These are phyloP conservation scores for Penicillium sp. DNA, from an alignment of 2,329 filamentous ascomycete genomes.

Conservation along the genomic window DNA sequence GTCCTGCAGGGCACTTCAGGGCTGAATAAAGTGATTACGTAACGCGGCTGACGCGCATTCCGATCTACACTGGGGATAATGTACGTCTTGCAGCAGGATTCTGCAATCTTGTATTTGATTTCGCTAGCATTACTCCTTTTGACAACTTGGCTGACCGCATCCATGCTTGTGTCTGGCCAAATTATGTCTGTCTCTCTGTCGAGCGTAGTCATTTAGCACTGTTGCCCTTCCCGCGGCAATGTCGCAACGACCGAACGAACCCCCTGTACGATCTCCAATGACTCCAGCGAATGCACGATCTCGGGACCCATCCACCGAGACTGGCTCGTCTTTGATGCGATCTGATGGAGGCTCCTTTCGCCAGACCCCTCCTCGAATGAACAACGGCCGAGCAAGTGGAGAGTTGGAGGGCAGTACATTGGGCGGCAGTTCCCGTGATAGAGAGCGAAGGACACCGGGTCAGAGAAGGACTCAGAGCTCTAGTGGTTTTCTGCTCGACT, in stretches of 20 bases:
- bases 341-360: constrained; percentile 22
- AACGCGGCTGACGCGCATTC: constrained; percentile 13
- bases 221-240: constrained; percentile 20
- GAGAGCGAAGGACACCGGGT: constrained; percentile 25
- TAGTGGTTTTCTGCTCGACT: constrained; percentile 50
- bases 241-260: constrained; percentile 23
- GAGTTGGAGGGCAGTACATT: constrained; percentile 40
- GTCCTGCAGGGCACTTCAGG: too few relatives aligned
- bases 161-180: constrained; percentile 23
- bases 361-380: constrained; percentile 24
- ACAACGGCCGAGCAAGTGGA: constrained; percentile 30
- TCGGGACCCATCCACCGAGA: constrained; percentile 1
- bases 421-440: constrained; percentile 38
- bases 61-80: constrained; percentile 15
- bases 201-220: constrained; percentile 24
- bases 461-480: constrained; percentile 35
- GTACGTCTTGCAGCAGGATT: not conserved
- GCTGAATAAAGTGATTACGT: constrained; percentile 7
- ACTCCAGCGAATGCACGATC: constrained; percentile 15
- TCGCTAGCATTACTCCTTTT: not conserved
- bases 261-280: constrained; percentile 15
- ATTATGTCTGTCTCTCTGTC: constrained; percentile 20
- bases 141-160: constrained; percentile 1
- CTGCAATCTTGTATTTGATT: not conserved
- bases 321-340: constrained; percentile 6